These are phyloP conservation scores for Salix viminalis DNA, from an alignment of 345 rosid species.

Conservation along the genomic window DNA sequence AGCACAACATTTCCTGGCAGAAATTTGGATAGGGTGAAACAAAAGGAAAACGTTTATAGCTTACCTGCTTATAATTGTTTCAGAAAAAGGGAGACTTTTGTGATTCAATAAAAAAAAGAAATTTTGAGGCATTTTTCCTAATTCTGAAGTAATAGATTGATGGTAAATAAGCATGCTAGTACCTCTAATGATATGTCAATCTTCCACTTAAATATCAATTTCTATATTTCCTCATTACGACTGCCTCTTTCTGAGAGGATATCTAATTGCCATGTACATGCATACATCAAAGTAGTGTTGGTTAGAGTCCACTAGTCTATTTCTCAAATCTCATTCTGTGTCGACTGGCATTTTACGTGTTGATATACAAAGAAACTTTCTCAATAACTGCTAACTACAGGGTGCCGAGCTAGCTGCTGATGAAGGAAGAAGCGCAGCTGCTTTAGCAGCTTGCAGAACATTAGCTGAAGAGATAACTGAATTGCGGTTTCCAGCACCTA, in stretches of 20 bases:
- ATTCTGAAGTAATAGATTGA: neutral
- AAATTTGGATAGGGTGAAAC: neutral
- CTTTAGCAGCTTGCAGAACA: conserved; percentile 92
- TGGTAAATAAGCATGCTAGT: neutral
- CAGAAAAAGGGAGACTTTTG: neutral
- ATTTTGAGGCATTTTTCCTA: neutral
- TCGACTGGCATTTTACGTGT: neutral
- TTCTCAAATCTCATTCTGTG: neutral
- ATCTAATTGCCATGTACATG: neutral
- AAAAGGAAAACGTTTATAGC: neutral
- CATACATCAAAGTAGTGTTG: neutral
- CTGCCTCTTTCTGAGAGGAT: neutral
- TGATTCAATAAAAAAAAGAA: neutral
- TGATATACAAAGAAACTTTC: neutral
- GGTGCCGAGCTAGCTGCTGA: conserved; percentile 92
- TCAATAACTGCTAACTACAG: conserved; percentile 28
- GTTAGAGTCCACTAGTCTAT: neutral
- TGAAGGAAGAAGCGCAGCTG: conserved; percentile 81
- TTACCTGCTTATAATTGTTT: neutral
- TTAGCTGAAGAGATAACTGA: conserved; percentile 94
- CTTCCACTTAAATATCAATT: neutral
- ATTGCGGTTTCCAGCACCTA: conserved; percentile 90
- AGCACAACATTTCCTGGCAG: neutral
- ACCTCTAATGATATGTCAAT: neutral
- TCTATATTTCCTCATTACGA: neutral